Base-by-base conservation (phyloP, 768 basidiomycete species). In the Russula ochroleuca region DNA sequence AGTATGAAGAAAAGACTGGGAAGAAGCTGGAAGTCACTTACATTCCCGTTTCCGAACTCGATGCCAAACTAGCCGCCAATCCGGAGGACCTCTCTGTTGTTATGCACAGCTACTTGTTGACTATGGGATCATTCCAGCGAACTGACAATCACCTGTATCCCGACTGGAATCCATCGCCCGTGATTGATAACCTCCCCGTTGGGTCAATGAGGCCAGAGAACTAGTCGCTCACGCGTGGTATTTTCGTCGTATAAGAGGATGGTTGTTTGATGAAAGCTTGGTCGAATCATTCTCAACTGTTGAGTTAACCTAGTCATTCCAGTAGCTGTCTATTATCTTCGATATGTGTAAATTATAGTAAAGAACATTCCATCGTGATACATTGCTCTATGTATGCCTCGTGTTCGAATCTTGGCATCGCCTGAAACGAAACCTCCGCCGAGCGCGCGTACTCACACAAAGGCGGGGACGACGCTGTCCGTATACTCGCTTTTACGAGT, bases 151-250 rank as follows among this genome's bases (percentile, higher is more conserved):
- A 63, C 13, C 25, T 63, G 25, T 69, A 59, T 43, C 69, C 69
- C 10, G 68, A 62, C 41, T 70, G 65, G 65, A 69, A 70, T 17
- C 69, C 69, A n/a, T 58, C 58, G 5, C 31, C 53, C 1, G 69
- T 56, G 1, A 23, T 69, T 13, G 69, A 70, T 28, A n/a, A 45
- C 40, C 3, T 49, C 1, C 41, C 52, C 2, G 15, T 53, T 53
- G 50, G 28, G 5, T 62, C 25, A 35, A 38, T 19, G 10, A 13
- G 17, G 33, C 41, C 17, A 41, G 41, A 23, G 7, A 35, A n/a
- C 4, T 31, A 35, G 10, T 35, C 17, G 50, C 1, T 11, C 9
- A n/a, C 5, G 19, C 11, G 31, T 19, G 1, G n/a, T 31, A 28
- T 19, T 52, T 52, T 33, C 11, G 51, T 52, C 49, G 8, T 3